A percentile compares a stretch with the other conserved stretches of the same genome.
Evolutionary conservation across 2,329 filamentous ascomycete genomes (phyloP).

Genomic region (Microcera coccophila): DNA sequence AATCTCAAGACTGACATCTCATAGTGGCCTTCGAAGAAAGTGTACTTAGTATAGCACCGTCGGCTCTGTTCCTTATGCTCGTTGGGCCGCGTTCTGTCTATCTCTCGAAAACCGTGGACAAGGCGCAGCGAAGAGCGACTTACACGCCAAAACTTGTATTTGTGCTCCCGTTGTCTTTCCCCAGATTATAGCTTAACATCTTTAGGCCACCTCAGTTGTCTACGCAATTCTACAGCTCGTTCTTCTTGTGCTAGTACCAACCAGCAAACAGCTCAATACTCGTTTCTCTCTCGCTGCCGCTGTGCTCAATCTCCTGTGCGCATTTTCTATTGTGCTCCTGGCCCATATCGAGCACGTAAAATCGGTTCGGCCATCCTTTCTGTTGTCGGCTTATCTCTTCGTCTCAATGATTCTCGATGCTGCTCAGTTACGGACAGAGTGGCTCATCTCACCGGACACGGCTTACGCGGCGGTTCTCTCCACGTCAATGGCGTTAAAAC

Average conservation of each 20-base stretch:
- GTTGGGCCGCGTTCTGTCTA: slow-evolving; percentile 21
- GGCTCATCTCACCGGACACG: slow-evolving; percentile 26
- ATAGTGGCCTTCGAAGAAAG: slow-evolving; percentile 31
- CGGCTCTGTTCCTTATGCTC: slow-evolving; percentile 25
- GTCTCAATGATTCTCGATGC: slow-evolving; percentile 31
- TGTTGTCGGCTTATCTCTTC: slow-evolving; percentile 29
- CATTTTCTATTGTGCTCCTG: slow-evolving; percentile 26
- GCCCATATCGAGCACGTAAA: slow-evolving; percentile 32
- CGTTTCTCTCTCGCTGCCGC: slow-evolving; percentile 29
- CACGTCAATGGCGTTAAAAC: slow-evolving; percentile 19
- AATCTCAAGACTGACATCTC: slow-evolving; percentile 8
- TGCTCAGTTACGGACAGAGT: slow-evolving; percentile 30
- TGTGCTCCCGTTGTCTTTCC: background rate
- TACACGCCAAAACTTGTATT: slow-evolving; percentile 28
- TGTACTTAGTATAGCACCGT: slow-evolving; percentile 22
- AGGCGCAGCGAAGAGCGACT: slow-evolving; percentile 21
- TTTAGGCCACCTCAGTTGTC: slow-evolving; percentile 20
- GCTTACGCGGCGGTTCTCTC: slow-evolving; percentile 25
- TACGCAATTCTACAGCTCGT: slow-evolving; percentile 26
- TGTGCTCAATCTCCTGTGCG: slow-evolving; percentile 25
- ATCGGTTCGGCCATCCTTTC: slow-evolving; percentile 31
- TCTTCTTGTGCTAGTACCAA: slow-evolving; percentile 24
- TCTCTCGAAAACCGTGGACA: slow-evolving; percentile 22
- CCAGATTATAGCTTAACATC: background rate
- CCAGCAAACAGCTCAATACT: slow-evolving; percentile 23